Conservation (phyloP, 352 stramenopile genomes). For the Phytophthora boehmeriae region DNA sequence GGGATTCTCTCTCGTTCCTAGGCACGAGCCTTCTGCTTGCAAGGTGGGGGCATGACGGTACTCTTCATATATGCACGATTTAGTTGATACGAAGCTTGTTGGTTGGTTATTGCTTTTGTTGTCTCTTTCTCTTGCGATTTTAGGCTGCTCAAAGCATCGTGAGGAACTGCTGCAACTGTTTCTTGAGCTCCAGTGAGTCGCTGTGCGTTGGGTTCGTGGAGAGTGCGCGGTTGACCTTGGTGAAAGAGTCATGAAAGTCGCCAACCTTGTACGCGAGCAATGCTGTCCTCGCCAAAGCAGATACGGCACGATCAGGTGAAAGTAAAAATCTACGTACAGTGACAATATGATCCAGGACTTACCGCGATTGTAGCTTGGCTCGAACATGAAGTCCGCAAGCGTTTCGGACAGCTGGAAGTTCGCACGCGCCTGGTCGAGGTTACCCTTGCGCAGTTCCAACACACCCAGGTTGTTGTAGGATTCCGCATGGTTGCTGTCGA, state of each 20-base stretch:
- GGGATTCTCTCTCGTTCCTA: constrained; percentile 19
- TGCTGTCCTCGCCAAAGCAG: constrained; percentile 40
- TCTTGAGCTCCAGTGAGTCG: constrained; percentile 91
- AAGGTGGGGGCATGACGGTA: constrained; percentile 28
- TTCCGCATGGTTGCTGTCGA: constrained; percentile 93
- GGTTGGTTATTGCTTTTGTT: constrained; percentile 20
- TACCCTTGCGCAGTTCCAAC: constrained; percentile 89
- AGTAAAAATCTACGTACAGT: constrained; percentile 5
- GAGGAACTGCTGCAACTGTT: constrained; percentile 86
- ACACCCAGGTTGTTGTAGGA: constrained; percentile 92
- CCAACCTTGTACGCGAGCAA: constrained; percentile 91
- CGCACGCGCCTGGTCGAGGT: constrained; percentile 83
- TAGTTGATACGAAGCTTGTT: constrained; percentile 30
- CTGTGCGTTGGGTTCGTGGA: constrained; percentile 80
- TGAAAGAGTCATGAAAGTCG: constrained; percentile 91
- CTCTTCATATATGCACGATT: constrained; percentile 52
- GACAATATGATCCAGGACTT: background rate
- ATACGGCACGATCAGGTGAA: background rate
- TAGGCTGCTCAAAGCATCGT: constrained; percentile 59
- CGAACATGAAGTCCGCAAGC: constrained; percentile 90
- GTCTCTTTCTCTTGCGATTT: constrained; percentile 9
- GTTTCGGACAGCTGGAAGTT: constrained; percentile 85
- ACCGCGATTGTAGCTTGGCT: constrained; percentile 92
- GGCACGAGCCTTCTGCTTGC: constrained; percentile 22
- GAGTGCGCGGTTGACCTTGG: constrained; percentile 85